Base-by-base conservation (phyloP, 2,329 filamentous ascomycete species). In the Paraphoma sp. region DNA sequence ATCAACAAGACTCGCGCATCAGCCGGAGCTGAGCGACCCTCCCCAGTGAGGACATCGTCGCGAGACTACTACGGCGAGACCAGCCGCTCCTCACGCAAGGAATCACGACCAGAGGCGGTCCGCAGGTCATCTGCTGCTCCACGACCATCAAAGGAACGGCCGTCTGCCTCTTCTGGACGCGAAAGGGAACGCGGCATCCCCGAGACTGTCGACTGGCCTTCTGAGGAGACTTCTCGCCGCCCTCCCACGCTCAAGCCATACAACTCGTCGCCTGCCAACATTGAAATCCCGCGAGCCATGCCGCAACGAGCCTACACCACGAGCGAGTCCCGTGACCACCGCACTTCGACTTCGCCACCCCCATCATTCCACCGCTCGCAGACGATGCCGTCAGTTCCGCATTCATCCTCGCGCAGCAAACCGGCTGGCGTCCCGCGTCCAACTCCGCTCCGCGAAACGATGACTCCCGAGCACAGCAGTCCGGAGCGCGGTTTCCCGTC, bases 321-420 rank as follows among this genome's bases (percentile, higher is more conserved):
- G 11, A 33, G 28, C 14, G 52, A 68, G 31, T 59, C 63, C 16
- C 65, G 64, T 23, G 67, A 71, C 14, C 59, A 65, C 43, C 71
- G 69, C 50, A 56, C 64, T 28, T 73, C 73, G 7, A 66, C 68
- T 14, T 71, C 73, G 47, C 74, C 73, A 51, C 72, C 71, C 4
- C 72, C 77, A 23, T 55, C 54, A 36, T 68, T 81, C 44, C 74
- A 68, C 48, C 79, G 80, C 55, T 72, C 79, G 29, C 73, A 81
- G 48, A 82, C 78, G 0, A 80, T 79, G 79, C 79, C 75, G 3
- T 48, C 52, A 56, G 28, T 73, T 64, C 54, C 63, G 9, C 63
- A 62, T 38, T 63, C 69, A 18, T 66, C 68, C 33, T 62, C 69
- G n/a, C 67, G 70, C 50, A 65, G 70, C 51, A 71, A 73, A 48